Conservation (phyloP, 331 rosid species). For the Telfairia occidentalis region DNA sequence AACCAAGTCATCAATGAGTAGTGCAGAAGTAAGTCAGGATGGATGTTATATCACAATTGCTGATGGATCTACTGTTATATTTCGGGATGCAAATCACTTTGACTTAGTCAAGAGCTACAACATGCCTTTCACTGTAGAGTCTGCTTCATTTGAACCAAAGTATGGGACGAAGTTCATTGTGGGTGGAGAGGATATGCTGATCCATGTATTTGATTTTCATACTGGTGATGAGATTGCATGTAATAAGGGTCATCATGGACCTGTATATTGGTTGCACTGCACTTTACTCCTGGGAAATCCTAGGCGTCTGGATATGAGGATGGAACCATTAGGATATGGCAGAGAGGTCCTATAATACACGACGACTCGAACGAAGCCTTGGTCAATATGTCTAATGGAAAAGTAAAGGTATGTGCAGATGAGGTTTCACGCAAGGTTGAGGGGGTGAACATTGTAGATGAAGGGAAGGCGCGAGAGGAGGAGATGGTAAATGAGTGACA, state of each 20-base stretch:
- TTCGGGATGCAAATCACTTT: slow-evolving; percentile 94
- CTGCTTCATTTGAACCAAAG: slow-evolving; percentile 93
- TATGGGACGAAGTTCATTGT: slow-evolving; percentile 83
- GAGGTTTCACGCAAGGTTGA: slow-evolving; percentile 55
- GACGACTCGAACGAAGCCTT: slow-evolving; percentile 30
- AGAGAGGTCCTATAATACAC: slow-evolving; percentile 55
- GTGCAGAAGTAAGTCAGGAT: slow-evolving; percentile 98
- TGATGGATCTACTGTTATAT: slow-evolving; percentile 87
- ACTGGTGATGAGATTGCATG: slow-evolving; percentile 90
- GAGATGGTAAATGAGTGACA: slow-evolving; percentile 21
- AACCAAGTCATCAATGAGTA: slow-evolving; percentile 78
- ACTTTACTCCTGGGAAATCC: slow-evolving; percentile 90
- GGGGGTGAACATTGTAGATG: slow-evolving; percentile 34
- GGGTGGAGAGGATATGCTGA: slow-evolving; percentile 99
- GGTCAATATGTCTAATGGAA: slow-evolving; percentile 29
- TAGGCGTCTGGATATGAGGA: slow-evolving; percentile 96
- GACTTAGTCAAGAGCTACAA: slow-evolving; percentile 88
- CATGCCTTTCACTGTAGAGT: slow-evolving; percentile 88
- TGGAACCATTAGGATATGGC: slow-evolving; percentile 96
- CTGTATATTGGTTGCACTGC: slow-evolving; percentile 47
- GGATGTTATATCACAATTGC: slow-evolving; percentile 92
- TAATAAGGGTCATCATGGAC: no score
- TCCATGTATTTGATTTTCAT: slow-evolving; percentile 80
- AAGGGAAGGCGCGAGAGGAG: slow-evolving; percentile 28
- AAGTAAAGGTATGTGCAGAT: slow-evolving; percentile 28